Percentiles rank a stretch among this genome's conserved stretches.
Conservation (phyloP, 2,329 filamentous ascomycete species). For the Paraconiothyrium brasiliense region DNA sequence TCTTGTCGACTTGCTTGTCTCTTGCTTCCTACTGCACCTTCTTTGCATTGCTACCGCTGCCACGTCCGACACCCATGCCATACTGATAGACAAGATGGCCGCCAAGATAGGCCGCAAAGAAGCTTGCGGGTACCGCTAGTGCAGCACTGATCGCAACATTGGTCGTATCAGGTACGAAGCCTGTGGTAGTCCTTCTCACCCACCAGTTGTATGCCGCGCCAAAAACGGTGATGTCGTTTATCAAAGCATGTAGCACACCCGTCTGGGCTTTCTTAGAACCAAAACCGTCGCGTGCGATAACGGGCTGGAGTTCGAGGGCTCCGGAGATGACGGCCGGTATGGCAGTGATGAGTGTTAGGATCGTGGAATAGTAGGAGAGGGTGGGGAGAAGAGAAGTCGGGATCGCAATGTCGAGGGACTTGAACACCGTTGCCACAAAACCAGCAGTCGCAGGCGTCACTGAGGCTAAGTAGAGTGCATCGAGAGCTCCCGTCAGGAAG, state of each 20-base stretch:
- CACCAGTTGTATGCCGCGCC: constrained; percentile 56
- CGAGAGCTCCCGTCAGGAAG: constrained; percentile 53
- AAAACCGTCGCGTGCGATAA: constrained; percentile 56
- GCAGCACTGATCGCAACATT: constrained; percentile 51
- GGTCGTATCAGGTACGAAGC: constrained; percentile 47
- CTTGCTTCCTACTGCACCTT: constrained; percentile 30
- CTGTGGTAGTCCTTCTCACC: constrained; percentile 42
- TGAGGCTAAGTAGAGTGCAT: constrained; percentile 49
- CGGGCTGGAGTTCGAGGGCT: constrained; percentile 50
- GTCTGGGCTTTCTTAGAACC: constrained; percentile 54
- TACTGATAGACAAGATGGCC: constrained; percentile 56
- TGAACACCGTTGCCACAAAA: constrained; percentile 43
- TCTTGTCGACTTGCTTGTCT: not conserved
- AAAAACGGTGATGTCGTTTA: constrained; percentile 54
- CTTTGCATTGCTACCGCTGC: constrained; percentile 37
- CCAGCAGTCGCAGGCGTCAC: constrained; percentile 45
- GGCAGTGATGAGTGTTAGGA: constrained; percentile 48
- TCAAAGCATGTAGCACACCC: constrained; percentile 53
- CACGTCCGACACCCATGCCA: constrained; percentile 54
- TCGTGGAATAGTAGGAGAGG: constrained; percentile 56
- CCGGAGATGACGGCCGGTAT: constrained; percentile 46
- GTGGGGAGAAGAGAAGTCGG: constrained; percentile 47
- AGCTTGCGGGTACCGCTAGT: constrained; percentile 44
- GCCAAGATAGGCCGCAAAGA: constrained; percentile 56
- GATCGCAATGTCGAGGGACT: constrained; percentile 38